Evolutionary conservation across 2,329 filamentous ascomycete species (phyloP).

Genomic region (Didymella arachidicola): DNA sequence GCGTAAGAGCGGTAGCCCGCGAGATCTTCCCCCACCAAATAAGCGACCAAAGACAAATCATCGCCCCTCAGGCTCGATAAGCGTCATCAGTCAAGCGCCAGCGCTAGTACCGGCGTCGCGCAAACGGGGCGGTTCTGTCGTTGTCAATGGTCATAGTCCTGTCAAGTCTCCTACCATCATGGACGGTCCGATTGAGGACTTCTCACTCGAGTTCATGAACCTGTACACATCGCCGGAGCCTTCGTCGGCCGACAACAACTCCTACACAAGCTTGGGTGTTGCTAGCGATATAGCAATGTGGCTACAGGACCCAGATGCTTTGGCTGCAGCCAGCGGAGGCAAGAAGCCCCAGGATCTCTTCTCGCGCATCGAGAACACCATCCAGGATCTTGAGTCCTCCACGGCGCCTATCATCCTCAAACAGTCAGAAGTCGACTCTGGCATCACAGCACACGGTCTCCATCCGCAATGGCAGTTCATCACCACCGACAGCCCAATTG

Average conservation of each 20-base stretch:
- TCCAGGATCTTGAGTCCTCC: conserved; percentile 61
- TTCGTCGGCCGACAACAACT: conserved; percentile 71
- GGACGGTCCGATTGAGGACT: conserved; percentile 71
- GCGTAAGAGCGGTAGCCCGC: conserved; percentile 59
- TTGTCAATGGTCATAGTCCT: conserved; percentile 73
- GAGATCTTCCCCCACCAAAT: conserved; percentile 66
- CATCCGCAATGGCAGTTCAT: conserved; percentile 76
- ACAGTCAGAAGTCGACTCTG: conserved; percentile 61
- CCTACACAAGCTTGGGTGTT: conserved; percentile 77
- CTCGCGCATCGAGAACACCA: conserved; percentile 62
- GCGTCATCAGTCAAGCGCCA: conserved; percentile 71
- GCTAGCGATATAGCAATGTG: conserved; percentile 78
- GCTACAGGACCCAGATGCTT: conserved; percentile 75
- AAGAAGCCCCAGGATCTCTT: conserved; percentile 73
- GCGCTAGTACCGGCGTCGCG: conserved; percentile 68
- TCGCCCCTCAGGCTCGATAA: conserved; percentile 77
- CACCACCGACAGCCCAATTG: conserved; percentile 61
- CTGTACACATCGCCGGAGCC: conserved; percentile 71
- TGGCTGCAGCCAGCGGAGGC: conserved; percentile 73
- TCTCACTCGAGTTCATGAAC: conserved; percentile 77
- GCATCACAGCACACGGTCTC: conserved; percentile 60
- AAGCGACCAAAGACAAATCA: conserved; percentile 88
- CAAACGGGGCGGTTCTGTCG: conserved; percentile 67
- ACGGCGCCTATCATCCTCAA: conserved; percentile 61
- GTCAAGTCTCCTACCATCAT: conserved; percentile 76